These are phyloP conservation scores for Macrolepiota albuminosa DNA, from an alignment of 768 basidiomycete species.

Conservation along the genomic window DNA sequence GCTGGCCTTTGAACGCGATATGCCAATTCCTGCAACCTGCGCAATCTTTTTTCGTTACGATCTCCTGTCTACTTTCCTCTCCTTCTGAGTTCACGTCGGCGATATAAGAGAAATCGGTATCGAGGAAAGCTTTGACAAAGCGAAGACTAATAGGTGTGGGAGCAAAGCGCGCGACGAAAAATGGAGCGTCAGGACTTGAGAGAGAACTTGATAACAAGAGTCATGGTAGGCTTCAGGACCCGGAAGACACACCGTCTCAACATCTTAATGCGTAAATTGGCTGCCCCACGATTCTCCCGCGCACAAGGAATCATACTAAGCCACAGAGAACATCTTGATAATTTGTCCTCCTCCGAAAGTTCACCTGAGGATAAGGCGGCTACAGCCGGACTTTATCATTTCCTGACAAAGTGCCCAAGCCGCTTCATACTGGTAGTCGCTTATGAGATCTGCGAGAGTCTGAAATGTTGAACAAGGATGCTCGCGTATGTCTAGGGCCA, in stretches of 20 bases:
- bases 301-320: slow-evolving; percentile 28
- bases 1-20: slow-evolving; percentile 30
- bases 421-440: slow-evolving; percentile 18
- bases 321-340: slow-evolving; percentile 23
- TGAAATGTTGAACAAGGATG: slow-evolving; percentile 9
- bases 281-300: background rate
- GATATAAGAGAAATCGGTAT: slow-evolving; percentile 18
- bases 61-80: background rate
- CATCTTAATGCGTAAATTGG: slow-evolving; percentile 12
- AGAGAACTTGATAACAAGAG: slow-evolving; percentile 25
- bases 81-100: background rate
- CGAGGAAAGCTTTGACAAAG: slow-evolving; percentile 37
- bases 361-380: slow-evolving; percentile 13
- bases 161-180: slow-evolving; percentile 40
- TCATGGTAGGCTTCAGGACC: slow-evolving; percentile 19
- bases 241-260: slow-evolving; percentile 23
- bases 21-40: slow-evolving; percentile 9
- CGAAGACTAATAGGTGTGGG: slow-evolving; percentile 23
- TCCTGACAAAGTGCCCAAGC: slow-evolving; percentile 28
- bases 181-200: slow-evolving; percentile 24
- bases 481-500: background rate
- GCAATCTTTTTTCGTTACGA: background rate
- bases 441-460: slow-evolving; percentile 21
- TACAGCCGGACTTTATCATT: slow-evolving; percentile 23
- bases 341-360: slow-evolving; percentile 8